Conservation (phyloP, 768 basidiomycete species). For the Termitomyces bulborhizus region DNA sequence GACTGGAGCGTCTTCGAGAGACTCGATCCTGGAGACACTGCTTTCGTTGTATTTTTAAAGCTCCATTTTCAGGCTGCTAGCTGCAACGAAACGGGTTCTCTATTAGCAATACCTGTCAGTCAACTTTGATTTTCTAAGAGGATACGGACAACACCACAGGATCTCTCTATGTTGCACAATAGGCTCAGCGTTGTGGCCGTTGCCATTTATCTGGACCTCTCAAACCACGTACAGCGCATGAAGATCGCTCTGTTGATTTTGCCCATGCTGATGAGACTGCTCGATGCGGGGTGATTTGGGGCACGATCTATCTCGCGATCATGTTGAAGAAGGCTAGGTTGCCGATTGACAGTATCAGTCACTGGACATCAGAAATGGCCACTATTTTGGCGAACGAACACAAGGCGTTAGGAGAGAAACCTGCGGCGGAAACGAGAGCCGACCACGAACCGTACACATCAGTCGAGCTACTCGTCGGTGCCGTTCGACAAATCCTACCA, state of each 20-base stretch:
- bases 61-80: slow-evolving; percentile 61
- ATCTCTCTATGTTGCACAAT: slow-evolving; percentile 77
- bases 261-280: slow-evolving; percentile 55
- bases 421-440: background rate
- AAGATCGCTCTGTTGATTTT: slow-evolving; percentile 63
- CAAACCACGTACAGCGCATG: slow-evolving; percentile 46
- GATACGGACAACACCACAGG: slow-evolving; percentile 40
- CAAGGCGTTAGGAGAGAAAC: slow-evolving; percentile 16
- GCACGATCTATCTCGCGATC: slow-evolving; percentile 63
- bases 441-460: slow-evolving; percentile 1
- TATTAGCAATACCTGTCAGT: slow-evolving; percentile 63
- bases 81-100: slow-evolving; percentile 20
- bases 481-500: slow-evolving; percentile 13
- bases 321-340: slow-evolving; percentile 51
- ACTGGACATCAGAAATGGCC: slow-evolving; percentile 63
- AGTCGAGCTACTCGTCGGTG: slow-evolving; percentile 15
- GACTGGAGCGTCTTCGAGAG: slow-evolving; percentile 48
- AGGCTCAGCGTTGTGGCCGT: slow-evolving; percentile 70
- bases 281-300: slow-evolving; percentile 67
- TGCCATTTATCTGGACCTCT: slow-evolving; percentile 56
- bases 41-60: slow-evolving; percentile 78
- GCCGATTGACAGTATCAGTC: slow-evolving; percentile 43
- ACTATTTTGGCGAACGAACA: slow-evolving; percentile 51
- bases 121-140: slow-evolving; percentile 57
- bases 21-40: slow-evolving; percentile 53